Percentiles rank a stretch among this genome's conserved stretches.
These are phyloP conservation scores for Hygrophoropsis aurantiaca DNA, from an alignment of 768 basidiomycete genomes.

Conservation along the genomic window DNA sequence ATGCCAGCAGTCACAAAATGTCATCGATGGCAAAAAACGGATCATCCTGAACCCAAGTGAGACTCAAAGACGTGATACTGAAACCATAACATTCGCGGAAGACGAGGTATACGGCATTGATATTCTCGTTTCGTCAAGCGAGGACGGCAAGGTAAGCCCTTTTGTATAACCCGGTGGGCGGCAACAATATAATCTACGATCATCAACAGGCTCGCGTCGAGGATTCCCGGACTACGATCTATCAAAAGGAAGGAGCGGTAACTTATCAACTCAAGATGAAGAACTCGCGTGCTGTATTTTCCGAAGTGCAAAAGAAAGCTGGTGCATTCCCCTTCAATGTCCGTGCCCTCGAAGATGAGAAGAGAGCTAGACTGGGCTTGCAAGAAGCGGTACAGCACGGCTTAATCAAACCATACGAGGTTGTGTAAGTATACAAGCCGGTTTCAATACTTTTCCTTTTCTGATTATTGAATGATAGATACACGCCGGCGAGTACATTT, in stretches of 20 bases:
- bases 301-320: constrained; percentile 97
- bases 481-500: constrained; percentile 78
- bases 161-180: background rate
- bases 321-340: constrained; percentile 98
- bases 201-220: constrained; percentile 76
- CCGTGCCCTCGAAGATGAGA: constrained; percentile 92
- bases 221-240: constrained; percentile 89
- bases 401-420: constrained; percentile 92
- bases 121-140: constrained; percentile 81
- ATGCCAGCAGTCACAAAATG: constrained; percentile 91
- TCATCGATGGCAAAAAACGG: constrained; percentile 95
- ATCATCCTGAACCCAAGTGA: constrained; percentile 90
- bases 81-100: constrained; percentile 84
- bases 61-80: constrained; percentile 81
- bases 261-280: constrained; percentile 98
- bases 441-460: background rate
- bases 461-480: constrained; percentile 40
- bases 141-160: constrained; percentile 80
- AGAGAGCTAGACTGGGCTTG: constrained; percentile 90
- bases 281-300: constrained; percentile 94
- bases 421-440: constrained; percentile 65
- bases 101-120: constrained; percentile 96
- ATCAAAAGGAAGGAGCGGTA: constrained; percentile 81
- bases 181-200: background rate
- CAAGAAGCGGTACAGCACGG: constrained; percentile 95